phyloP scores from a whole-genome alignment of 2,329 filamentous ascomycete species.

The Anisogramma anomala region DNA sequence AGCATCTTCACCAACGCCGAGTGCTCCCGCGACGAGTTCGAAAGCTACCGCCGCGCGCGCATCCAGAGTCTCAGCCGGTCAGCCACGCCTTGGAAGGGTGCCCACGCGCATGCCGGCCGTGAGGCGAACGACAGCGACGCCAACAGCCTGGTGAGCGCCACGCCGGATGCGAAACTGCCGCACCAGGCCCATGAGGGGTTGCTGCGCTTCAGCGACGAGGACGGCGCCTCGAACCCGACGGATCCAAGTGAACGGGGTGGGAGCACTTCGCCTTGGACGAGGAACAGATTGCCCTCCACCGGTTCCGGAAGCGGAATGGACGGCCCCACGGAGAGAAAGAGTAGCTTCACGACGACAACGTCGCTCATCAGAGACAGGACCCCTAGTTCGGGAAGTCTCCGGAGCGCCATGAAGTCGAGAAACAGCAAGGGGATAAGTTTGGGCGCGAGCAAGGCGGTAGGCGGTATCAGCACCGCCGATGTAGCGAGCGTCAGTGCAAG shows the following conservation, averaged over 20 bases:
- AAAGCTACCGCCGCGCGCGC: slow-evolving; percentile 42
- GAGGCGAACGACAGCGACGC: slow-evolving; percentile 22
- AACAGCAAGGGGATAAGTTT: slow-evolving; percentile 28
- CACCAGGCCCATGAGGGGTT: slow-evolving; percentile 13
- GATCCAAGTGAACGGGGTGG: slow-evolving; percentile 10
- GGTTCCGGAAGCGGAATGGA: not conserved
- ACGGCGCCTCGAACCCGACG: slow-evolving; percentile 4
- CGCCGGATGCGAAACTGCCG: slow-evolving; percentile 1
- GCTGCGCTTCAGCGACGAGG: slow-evolving; percentile 11
- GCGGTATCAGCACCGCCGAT: slow-evolving; percentile 26
- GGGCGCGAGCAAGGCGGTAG: slow-evolving; percentile 25
- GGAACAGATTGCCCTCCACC: not conserved
- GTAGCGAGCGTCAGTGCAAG: slow-evolving; percentile 15
- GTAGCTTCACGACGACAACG: slow-evolving; percentile 2
- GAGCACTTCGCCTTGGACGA: not conserved
- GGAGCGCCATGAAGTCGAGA: slow-evolving; percentile 27
- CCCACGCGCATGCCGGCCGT: slow-evolving; percentile 14
- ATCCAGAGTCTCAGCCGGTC: slow-evolving; percentile 34
- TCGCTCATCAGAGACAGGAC: slow-evolving; percentile 23
- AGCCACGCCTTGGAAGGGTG: slow-evolving; percentile 21
- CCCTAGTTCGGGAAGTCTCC: slow-evolving; percentile 25
- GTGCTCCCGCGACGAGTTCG: slow-evolving; percentile 50
- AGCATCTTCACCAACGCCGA: slow-evolving; percentile 54
- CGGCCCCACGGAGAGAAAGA: slow-evolving; percentile 1
- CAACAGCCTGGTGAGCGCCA: slow-evolving; percentile 17